Percentiles rank a stretch among this genome's conserved stretches.
Conservation (phyloP, 2,329 filamentous ascomycete species). For the Exophiala sp. region DNA sequence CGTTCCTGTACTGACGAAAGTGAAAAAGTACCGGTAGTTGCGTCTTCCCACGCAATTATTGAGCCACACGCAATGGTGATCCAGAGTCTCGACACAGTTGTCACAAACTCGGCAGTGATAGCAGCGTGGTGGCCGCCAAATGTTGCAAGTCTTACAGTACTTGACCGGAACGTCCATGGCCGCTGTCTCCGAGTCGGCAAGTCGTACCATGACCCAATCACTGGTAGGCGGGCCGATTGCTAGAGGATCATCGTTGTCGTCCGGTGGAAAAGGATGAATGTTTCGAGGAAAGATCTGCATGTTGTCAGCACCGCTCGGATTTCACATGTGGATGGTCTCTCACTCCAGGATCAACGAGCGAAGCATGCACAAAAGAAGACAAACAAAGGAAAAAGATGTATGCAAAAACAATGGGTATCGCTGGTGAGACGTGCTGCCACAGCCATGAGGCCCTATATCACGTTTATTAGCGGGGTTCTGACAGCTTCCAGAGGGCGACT, state of each 20-base stretch:
- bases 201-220: conserved; percentile 89
- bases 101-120: conserved; percentile 97
- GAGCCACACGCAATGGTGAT: conserved; percentile 98
- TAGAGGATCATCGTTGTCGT: conserved; percentile 72
- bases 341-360: conserved; percentile 86
- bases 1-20: conserved; percentile 76
- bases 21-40: conserved; percentile 97
- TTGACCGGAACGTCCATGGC: conserved; percentile 98
- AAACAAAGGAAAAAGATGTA: conserved; percentile 88
- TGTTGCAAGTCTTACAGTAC: conserved; percentile 95
- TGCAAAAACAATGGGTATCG: conserved; percentile 80
- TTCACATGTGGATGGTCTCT: conserved; percentile 35
- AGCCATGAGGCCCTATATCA: conserved; percentile 62
- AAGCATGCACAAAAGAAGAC: conserved; percentile 91
- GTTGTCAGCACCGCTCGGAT: conserved; percentile 9
- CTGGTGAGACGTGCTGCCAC: conserved; percentile 80
- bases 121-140: conserved; percentile 91
- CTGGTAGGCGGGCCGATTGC: conserved; percentile 77
- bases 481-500: conserved; percentile 31
- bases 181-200: conserved; percentile 64
- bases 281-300: conserved; percentile 88
- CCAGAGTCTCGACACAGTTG: conserved; percentile 93
- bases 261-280: conserved; percentile 77
- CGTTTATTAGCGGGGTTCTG: conserved; percentile 25
- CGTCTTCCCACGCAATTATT: conserved; percentile 96